phyloP scores from a whole-genome alignment of 306 rosid genomes.

The Cicer arietinum region DNA sequence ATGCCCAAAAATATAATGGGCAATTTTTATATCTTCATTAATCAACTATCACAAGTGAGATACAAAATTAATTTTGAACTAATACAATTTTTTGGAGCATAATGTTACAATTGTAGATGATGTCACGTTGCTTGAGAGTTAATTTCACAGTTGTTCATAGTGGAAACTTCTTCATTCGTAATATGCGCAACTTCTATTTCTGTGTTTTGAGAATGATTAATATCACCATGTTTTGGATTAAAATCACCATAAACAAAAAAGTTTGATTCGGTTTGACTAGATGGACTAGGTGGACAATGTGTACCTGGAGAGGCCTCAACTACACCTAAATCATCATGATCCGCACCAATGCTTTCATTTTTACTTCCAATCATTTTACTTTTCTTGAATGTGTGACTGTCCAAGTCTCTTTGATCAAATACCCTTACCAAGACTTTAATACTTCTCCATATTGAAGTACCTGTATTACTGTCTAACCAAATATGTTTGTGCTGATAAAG shows the following conservation, averaged over 20 bases:
- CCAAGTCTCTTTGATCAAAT: conserved; percentile 51
- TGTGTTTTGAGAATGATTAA: neutral
- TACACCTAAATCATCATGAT: neutral
- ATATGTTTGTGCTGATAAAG: conserved; percentile 43
- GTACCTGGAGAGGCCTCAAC: conserved; percentile 44
- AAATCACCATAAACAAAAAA: conserved; percentile 11
- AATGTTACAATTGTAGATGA: neutral
- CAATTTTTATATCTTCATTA: neutral
- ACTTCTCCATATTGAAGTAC: conserved; percentile 43
- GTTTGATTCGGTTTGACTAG: conserved; percentile 31
- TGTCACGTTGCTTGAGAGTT: conserved; percentile 4
- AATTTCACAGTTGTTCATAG: neutral
- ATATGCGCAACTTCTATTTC: neutral
- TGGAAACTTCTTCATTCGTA: neutral
- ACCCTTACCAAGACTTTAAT: conserved; percentile 29
- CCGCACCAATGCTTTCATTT: conserved; percentile 6
- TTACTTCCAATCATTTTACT: neutral
- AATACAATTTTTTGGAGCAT: neutral
- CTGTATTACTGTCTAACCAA: neutral
- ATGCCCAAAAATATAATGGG: neutral
- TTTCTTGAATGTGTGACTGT: conserved; percentile 54
- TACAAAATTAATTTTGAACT: neutral
- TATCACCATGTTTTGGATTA: neutral
- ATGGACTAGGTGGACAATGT: conserved; percentile 51
- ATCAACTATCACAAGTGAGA: neutral